Evolutionary conservation across 139 green algal genomes (phyloP), one percentile per base, ranked within the genome.

Genomic region (Mesotaenium endlicherianum): DNA sequence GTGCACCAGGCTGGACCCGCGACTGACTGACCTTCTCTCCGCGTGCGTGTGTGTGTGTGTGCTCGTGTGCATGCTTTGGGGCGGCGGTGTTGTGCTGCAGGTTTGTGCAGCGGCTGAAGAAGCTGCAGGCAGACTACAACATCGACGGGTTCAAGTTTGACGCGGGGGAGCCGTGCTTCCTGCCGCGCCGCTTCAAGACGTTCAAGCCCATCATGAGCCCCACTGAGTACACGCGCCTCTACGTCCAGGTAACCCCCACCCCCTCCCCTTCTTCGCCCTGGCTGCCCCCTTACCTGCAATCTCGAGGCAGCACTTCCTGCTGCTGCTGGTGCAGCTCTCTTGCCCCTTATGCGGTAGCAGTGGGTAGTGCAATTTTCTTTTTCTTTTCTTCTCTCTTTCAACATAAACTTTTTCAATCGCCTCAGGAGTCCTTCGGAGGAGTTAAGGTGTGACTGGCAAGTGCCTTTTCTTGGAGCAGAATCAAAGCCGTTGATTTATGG

Each of bases 81-180:
- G 50, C 20, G 20, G 26, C 26, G 50, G 50, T 20, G 60, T 72
- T 67, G 45, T 45, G 31, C 39, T 16, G 68, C 77, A 84, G 77
- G 77, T 94, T 93, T 77, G 81, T 92, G 43, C 17, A 26, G 26
- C 70, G 90, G 11, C 79, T 94, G 69, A 75, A 81, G 38, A 42
- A 26, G 1, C 84, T 94, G 38, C 91, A 92, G 74, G 82, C 71
- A 2, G 41, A 76, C 2, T 87, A 88, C 3, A 83, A 81, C 42
- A 82, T 94, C 38, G 91, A 94, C 77, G 91, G 91, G 16, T 94
- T 93, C 82, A 94, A 94, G 87, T 94, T 94, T 53, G 91, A 94
- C 60, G 91, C 88, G 36, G 91, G 91, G 1, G 91, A 94, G 86
- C 91, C 91, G 8, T 93, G 91, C 89, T 94, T 94, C 80, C 80